phyloP scores from a whole-genome alignment of 306 rosid genomes.

The Cotoneaster glaucophyllus region DNA sequence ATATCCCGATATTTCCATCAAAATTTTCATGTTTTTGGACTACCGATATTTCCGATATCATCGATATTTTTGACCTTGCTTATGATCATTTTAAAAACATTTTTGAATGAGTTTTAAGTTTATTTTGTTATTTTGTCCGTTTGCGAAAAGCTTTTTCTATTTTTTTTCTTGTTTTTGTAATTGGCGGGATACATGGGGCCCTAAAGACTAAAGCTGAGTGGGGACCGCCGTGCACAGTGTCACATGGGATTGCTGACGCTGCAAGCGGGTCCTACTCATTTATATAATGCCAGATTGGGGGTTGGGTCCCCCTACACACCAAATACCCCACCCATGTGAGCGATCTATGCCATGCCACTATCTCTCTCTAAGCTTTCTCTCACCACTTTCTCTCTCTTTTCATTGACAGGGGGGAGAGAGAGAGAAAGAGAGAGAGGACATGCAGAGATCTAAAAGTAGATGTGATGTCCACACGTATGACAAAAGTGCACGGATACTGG shows the following conservation, averaged over 20 bases:
- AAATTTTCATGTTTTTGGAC: too few species aligned
- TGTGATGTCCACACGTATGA: slow-evolving; percentile 73
- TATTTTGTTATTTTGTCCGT: slow-evolving; percentile 26
- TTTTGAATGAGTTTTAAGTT: too few species aligned
- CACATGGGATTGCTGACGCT: slow-evolving; percentile 77
- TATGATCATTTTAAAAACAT: too few species aligned
- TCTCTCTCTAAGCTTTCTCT: neutral
- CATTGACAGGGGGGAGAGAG: slow-evolving; percentile 28
- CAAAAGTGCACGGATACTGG: slow-evolving; percentile 59
- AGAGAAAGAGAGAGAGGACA: slow-evolving; percentile 12
- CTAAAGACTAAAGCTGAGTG: neutral
- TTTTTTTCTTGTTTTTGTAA: neutral
- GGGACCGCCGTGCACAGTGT: slow-evolving; percentile 35
- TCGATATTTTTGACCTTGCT: too few species aligned
- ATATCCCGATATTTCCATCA: too few species aligned
- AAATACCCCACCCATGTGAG: slow-evolving; percentile 62
- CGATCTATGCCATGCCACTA: slow-evolving; percentile 21
- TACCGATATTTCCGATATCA: too few species aligned
- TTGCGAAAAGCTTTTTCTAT: neutral
- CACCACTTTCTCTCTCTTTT: neutral
- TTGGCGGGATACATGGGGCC: slow-evolving; percentile 28
- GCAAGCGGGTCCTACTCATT: slow-evolving; percentile 34
- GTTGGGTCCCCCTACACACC: slow-evolving; percentile 50
- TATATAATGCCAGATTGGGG: slow-evolving; percentile 49
- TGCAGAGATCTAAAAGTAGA: slow-evolving; percentile 43